These are phyloP conservation scores for Stagonosporopsis chrysanthemi DNA, from an alignment of 2,329 filamentous ascomycete species.

Conservation along the genomic window DNA sequence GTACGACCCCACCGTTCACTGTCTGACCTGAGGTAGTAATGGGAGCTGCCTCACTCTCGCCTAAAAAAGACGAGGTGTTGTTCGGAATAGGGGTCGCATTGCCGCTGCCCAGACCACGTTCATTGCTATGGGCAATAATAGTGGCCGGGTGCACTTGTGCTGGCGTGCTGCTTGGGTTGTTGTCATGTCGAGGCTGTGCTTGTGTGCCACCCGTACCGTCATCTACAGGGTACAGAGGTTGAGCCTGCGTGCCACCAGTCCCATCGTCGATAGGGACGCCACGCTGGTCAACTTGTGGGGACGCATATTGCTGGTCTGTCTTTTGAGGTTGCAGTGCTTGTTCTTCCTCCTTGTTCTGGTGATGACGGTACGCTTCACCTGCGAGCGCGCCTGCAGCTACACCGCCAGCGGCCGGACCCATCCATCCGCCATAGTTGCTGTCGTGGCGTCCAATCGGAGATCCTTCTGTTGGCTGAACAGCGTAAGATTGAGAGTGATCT, in stretches of 20 bases:
- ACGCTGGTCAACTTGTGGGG: slow-evolving; percentile 13
- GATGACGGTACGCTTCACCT: slow-evolving; percentile 42
- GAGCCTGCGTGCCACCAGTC: slow-evolving; percentile 14
- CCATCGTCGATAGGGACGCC: slow-evolving; percentile 15
- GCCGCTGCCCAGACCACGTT: slow-evolving; percentile 20
- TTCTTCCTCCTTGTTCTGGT: slow-evolving; percentile 40
- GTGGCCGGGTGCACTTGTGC: slow-evolving; percentile 18
- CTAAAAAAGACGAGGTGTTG: slow-evolving; percentile 42
- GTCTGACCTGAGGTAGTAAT: slow-evolving; percentile 34
- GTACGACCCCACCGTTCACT: slow-evolving; percentile 40
- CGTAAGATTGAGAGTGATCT: slow-evolving; percentile 15
- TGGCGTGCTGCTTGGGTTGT: neutral
- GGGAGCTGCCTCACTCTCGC: slow-evolving; percentile 36
- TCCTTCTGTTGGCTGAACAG: slow-evolving; percentile 10
- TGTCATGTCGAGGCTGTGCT: slow-evolving; percentile 1
- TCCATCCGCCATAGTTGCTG: slow-evolving; percentile 62
- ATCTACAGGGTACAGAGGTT: slow-evolving; percentile 23
- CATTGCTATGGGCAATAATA: slow-evolving; percentile 24
- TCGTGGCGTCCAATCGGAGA: slow-evolving; percentile 39
- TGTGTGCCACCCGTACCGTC: slow-evolving; percentile 15
- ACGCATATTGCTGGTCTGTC: slow-evolving; percentile 20
- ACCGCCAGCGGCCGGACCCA: slow-evolving; percentile 59
- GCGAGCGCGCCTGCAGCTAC: slow-evolving; percentile 52
- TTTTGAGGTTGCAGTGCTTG: slow-evolving; percentile 28
- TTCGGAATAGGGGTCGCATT: slow-evolving; percentile 25